A percentile compares a stretch with the other conserved stretches of the same genome.
phyloP scores from a whole-genome alignment of 306 rosid genomes.

The Trifolium fragiferum region DNA sequence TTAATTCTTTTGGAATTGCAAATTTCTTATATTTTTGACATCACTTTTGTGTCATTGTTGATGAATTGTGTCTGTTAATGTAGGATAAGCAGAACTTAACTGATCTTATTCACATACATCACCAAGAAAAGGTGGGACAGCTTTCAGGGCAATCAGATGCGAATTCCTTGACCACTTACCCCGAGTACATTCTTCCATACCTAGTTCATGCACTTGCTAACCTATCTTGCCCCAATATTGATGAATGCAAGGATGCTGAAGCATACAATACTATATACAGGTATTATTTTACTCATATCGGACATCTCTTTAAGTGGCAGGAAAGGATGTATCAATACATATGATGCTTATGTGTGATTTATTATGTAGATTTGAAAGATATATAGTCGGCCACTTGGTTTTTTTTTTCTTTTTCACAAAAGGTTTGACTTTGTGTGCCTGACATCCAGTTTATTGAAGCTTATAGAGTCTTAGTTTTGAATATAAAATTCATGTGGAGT shows the following conservation, averaged over 20 bases:
- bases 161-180: conserved; percentile 67
- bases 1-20: conserved; percentile 36
- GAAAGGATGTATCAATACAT: neutral
- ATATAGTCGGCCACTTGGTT: conserved; percentile 10
- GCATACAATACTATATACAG: conserved; percentile 76
- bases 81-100: conserved; percentile 83
- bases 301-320: neutral
- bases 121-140: conserved; percentile 73
- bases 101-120: conserved; percentile 88
- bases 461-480: neutral
- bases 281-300: conserved; percentile 48
- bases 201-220: conserved; percentile 92
- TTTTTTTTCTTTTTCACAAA: neutral
- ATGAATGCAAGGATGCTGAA: conserved; percentile 87
- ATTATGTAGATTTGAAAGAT: conserved; percentile 12
- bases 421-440: neutral
- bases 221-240: conserved; percentile 83
- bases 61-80: conserved; percentile 40
- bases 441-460: conserved; percentile 20
- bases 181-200: conserved; percentile 83
- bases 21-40: conserved; percentile 27
- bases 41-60: conserved; percentile 35
- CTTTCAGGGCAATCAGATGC: conserved; percentile 73
- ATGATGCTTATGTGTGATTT: conserved; percentile 26
- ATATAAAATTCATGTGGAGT: conserved; percentile 7